Base-by-base conservation (phyloP, 2,329 filamentous ascomycete genomes). In the Ophiostoma sp. region DNA sequence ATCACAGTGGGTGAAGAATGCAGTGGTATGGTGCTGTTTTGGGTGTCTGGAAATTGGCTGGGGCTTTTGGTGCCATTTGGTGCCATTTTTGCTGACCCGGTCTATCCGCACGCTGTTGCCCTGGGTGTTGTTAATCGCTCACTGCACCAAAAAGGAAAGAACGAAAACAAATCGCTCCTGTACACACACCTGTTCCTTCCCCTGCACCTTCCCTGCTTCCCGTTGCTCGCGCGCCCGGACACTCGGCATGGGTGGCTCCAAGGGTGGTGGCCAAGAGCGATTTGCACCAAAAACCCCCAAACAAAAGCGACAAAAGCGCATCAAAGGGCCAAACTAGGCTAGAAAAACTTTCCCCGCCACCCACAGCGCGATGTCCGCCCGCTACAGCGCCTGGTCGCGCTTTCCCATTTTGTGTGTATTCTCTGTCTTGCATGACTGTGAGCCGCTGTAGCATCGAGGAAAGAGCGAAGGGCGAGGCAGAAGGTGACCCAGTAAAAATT, bases 161-260 rank as follows among this genome's bases (percentile, higher is more conserved):
- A 63, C 57, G 57, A 63, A 63, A 45, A 50, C n/a, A 66, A 66
- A 64, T 64, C 61, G 61, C 61, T 64, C 63, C n/a, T 11, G n/a
- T n/a, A n/a, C n/a, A n/a, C n/a, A n/a, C n/a, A n/a, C 55, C 12
- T 22, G 19, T 52, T 52, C 50, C 25, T 55, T 61, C 17, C 25
- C 7, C 22, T 11, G n/a, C n/a, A 28, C n/a, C 25, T 15, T 28
- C 39, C 36, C 39, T 45, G 8, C 36, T 28, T 66, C 63, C 36
- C 63, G 63, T 17, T 48, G 12, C 17, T 50, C 42, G 64, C 64
- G 11, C 39, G 19, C 42, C 61, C 66, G 66, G 66, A 52, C 66
- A 25, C 28, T 69, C 66, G 66, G 66, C 66, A 68, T 57, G 55
- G 55, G 28, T 31, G 50, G 48, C 66, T 45, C 45, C 66, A 68